Evolutionary conservation across 2,329 filamentous ascomycete species (phyloP).

Genomic region (Tolypocladium guangdongense): DNA sequence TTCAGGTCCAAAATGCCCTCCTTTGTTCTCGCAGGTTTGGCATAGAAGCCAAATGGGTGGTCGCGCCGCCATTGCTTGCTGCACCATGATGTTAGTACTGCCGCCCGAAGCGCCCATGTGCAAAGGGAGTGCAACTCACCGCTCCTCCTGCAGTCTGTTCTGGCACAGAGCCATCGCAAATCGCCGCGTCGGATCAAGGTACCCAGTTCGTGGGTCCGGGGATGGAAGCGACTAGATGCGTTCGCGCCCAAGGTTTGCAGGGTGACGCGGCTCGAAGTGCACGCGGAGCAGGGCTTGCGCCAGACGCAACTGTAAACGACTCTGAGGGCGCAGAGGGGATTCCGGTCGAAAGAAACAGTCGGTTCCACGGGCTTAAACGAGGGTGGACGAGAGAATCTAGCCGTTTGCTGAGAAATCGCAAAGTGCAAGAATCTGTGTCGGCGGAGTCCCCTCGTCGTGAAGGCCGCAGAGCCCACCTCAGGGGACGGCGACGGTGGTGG

Average conservation of each 20-base stretch:
- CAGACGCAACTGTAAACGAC: not conserved
- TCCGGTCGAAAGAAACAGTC: not conserved
- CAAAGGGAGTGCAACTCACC: constrained; percentile 42
- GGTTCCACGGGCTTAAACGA: not conserved
- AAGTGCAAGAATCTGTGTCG: not conserved
- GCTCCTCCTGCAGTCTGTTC: constrained; percentile 79
- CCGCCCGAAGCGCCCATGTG: not conserved
- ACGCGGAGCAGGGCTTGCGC: not conserved
- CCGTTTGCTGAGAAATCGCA: not conserved
- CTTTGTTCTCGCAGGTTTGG: constrained; percentile 69
- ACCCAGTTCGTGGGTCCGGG: not conserved
- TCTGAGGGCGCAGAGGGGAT: not conserved
- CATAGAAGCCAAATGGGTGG: constrained; percentile 96
- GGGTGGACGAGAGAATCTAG: not conserved
- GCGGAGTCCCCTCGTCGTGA: not conserved
- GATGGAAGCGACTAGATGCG: not conserved
- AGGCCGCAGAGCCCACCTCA: not conserved
- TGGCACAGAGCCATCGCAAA: constrained; percentile 71
- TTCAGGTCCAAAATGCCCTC: constrained; percentile 84
- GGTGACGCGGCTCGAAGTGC: not conserved
- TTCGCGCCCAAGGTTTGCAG: not conserved
- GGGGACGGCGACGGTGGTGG: not conserved
- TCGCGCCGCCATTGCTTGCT: constrained; percentile 97
- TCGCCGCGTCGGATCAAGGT: constrained; percentile 1
- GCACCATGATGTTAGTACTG: constrained; percentile 11